Conservation (phyloP, 352 stramenopile species). For the Blastocystis sp. region DNA sequence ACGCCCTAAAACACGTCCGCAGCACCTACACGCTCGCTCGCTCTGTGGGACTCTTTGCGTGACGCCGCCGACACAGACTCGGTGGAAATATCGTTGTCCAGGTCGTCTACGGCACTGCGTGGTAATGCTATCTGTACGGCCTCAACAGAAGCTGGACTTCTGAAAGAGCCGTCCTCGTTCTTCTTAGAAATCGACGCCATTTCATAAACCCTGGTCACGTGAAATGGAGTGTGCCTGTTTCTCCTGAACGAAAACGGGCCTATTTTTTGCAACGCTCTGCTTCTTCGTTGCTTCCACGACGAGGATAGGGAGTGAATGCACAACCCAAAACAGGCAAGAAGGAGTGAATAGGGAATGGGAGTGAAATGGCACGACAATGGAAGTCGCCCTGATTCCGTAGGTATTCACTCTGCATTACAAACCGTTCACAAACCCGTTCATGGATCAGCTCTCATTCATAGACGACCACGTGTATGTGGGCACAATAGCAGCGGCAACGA, state of each 20-base stretch:
- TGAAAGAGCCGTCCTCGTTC: constrained; percentile 1
- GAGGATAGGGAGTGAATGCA: too few relatives aligned
- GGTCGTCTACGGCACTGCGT: not conserved
- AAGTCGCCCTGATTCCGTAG: not conserved
- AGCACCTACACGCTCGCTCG: constrained; percentile 35
- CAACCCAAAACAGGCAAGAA: too few relatives aligned
- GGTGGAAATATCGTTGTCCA: constrained; percentile 9
- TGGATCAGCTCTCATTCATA: constrained; percentile 52
- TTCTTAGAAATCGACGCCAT: constrained; percentile 43
- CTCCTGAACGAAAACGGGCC: not conserved
- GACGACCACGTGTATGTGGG: constrained; percentile 31
- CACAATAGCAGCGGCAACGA: constrained; percentile 21
- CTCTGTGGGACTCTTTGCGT: constrained; percentile 57
- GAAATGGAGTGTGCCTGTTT: not conserved
- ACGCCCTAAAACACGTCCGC: not conserved
- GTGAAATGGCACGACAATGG: too few relatives aligned
- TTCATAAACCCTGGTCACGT: not conserved
- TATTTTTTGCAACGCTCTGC: not conserved
- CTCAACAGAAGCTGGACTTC: constrained; percentile 14
- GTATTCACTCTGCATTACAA: not conserved
- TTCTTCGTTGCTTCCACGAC: too few relatives aligned
- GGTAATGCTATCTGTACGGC: not conserved
- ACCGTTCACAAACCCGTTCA: constrained; percentile 1
- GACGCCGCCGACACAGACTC: not conserved
- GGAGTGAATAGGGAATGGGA: too few relatives aligned